Conservation (phyloP, 2,329 filamentous ascomycete species). For the Penicillium sp. region DNA sequence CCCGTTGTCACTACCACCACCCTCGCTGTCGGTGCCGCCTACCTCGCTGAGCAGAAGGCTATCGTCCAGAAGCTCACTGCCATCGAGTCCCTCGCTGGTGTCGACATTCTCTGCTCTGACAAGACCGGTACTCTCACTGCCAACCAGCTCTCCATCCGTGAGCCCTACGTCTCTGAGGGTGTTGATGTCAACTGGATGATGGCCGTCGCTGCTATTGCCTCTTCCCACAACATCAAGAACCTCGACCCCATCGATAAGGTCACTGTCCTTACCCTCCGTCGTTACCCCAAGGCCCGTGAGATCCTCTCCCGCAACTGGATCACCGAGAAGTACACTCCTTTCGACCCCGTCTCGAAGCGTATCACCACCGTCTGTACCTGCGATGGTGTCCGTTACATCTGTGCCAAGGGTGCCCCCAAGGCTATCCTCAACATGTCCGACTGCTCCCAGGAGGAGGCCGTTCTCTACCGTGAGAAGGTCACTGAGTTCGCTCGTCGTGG, state of each 20-base stretch:
- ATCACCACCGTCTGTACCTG: slow-evolving; percentile 70
- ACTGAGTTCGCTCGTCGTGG: slow-evolving; percentile 74
- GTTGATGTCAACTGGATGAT: slow-evolving; percentile 83
- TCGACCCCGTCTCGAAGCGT: slow-evolving; percentile 78
- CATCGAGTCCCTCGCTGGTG: slow-evolving; percentile 72
- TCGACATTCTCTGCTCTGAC: slow-evolving; percentile 77
- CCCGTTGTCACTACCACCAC: slow-evolving; percentile 77
- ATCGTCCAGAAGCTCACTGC: slow-evolving; percentile 79
- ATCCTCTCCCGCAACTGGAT: slow-evolving; percentile 73
- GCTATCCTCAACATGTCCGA: slow-evolving; percentile 69
- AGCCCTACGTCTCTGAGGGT: slow-evolving; percentile 73
- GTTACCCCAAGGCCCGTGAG: slow-evolving; percentile 74
- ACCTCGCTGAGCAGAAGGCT: slow-evolving; percentile 74
- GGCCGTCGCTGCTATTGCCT: slow-evolving; percentile 74
- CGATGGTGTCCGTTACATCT: slow-evolving; percentile 69
- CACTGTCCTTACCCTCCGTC: slow-evolving; percentile 71
- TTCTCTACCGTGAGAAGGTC: slow-evolving; percentile 70
- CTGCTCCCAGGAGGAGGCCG: slow-evolving; percentile 64
- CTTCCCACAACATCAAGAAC: slow-evolving; percentile 75
- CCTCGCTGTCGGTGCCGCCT: slow-evolving; percentile 73
- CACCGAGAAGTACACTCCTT: slow-evolving; percentile 69
- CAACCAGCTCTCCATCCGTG: slow-evolving; percentile 69
- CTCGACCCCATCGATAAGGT: slow-evolving; percentile 79
- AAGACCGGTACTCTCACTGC: slow-evolving; percentile 70
- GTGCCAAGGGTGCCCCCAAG: slow-evolving; percentile 76